Evolutionary conservation across 2,329 filamentous ascomycete species (phyloP).

Genomic region (Falciphora oryzae): DNA sequence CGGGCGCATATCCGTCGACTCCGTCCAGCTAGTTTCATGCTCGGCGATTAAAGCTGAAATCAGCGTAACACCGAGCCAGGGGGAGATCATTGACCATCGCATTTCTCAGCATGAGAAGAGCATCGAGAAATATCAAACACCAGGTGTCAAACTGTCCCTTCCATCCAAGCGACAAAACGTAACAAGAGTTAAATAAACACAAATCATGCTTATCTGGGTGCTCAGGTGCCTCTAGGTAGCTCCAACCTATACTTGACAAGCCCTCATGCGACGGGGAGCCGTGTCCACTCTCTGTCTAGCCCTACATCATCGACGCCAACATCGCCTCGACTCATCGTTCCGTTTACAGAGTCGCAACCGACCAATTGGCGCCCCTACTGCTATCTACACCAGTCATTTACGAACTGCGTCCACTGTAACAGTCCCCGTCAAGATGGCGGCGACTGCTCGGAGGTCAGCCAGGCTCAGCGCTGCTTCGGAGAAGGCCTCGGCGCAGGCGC

Average conservation of each 20-base stretch:
- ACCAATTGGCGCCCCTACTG: neutral
- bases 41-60: neutral
- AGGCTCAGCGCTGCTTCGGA: slow-evolving; percentile 31
- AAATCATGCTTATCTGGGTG: too few species aligned
- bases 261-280: neutral
- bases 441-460: slow-evolving; percentile 25
- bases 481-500: slow-evolving; percentile 10
- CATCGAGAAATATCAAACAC: neutral
- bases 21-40: neutral
- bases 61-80: neutral
- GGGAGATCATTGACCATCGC: neutral
- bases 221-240: too few species aligned
- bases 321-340: neutral
- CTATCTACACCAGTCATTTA: neutral
- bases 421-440: slow-evolving; percentile 19
- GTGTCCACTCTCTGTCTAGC: neutral
- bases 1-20: too few species aligned
- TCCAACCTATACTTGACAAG: neutral
- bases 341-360: neutral
- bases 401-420: neutral
- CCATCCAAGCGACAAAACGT: too few species aligned
- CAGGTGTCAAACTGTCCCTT: too few species aligned
- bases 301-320: neutral
- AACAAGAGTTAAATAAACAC: too few species aligned
- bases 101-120: neutral